Conservation (phyloP, 441 rosid genomes). For the Erodium trifolium region DNA sequence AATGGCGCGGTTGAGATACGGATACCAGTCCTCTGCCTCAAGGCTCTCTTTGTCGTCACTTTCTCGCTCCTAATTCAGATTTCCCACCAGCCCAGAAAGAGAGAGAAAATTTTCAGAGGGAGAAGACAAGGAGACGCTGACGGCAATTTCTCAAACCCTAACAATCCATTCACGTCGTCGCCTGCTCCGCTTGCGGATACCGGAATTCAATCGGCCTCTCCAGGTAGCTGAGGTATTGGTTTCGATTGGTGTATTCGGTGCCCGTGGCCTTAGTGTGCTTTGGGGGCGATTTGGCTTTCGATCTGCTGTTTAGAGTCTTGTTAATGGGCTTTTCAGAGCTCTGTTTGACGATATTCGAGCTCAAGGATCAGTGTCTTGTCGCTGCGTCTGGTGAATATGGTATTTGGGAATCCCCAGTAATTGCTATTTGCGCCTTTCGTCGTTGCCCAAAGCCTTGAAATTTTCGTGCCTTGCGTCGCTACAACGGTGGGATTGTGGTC, state of each 20-base stretch:
- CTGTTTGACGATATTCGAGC: neutral
- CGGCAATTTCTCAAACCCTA: neutral
- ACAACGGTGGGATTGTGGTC: constrained; percentile 18
- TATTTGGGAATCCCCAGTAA: neutral
- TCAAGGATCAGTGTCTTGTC: neutral
- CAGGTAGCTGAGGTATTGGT: no score
- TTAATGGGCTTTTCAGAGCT: neutral
- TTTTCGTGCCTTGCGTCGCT: neutral
- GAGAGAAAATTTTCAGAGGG: neutral
- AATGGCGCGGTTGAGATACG: constrained; percentile 48
- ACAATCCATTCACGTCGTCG: no score
- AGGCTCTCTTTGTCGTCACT: constrained; percentile 36
- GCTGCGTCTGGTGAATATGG: neutral
- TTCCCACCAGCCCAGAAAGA: constrained; percentile 10
- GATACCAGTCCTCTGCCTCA: constrained; percentile 28
- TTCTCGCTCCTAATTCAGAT: constrained; percentile 14
- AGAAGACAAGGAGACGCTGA: neutral
- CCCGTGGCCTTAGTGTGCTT: no score
- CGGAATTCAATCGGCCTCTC: no score
- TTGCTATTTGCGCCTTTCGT: neutral
- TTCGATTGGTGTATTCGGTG: no score
- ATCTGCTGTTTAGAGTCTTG: neutral
- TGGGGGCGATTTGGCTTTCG: neutral
- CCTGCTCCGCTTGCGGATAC: no score
- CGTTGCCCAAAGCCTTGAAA: neutral